A percentile compares a stretch with the other conserved stretches of the same genome.
Evolutionary conservation across 116 monocot genomes (phyloP).

Genomic region (Iris pallida): DNA sequence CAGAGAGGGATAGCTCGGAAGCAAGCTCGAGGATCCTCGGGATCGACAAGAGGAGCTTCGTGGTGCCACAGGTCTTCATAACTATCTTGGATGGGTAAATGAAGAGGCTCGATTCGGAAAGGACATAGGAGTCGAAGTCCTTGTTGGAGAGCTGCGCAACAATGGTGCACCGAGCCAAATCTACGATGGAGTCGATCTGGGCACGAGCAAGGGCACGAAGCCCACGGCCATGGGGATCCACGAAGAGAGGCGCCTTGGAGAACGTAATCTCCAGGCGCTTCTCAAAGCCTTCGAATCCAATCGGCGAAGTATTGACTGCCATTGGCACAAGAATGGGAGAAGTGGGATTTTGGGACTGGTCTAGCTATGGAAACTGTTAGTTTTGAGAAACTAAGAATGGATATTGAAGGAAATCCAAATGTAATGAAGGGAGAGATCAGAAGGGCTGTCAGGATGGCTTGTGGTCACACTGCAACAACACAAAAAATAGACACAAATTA

Average conservation of each 20-base stretch:
- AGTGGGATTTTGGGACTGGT: not conserved
- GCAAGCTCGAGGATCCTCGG: slow-evolving; percentile 56
- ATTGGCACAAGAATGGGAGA: slow-evolving; percentile 8
- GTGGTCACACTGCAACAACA: slow-evolving; percentile 74
- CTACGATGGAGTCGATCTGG: slow-evolving; percentile 63
- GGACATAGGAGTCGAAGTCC: slow-evolving; percentile 71
- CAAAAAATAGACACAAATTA: slow-evolving; percentile 3
- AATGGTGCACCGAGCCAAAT: slow-evolving; percentile 60
- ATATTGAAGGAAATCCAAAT: slow-evolving; percentile 25
- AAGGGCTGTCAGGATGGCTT: slow-evolving; percentile 78
- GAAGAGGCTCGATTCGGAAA: slow-evolving; percentile 31
- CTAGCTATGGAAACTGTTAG: not conserved
- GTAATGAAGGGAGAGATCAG: slow-evolving; percentile 7
- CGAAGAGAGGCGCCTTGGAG: slow-evolving; percentile 28
- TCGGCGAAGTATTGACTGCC: slow-evolving; percentile 23
- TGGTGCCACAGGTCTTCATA: slow-evolving; percentile 79
- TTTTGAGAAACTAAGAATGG: slow-evolving; percentile 9
- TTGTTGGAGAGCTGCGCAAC: slow-evolving; percentile 61
- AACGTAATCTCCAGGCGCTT: slow-evolving; percentile 80
- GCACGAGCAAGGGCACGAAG: slow-evolving; percentile 51
- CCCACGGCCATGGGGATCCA: slow-evolving; percentile 33
- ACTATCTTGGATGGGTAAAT: slow-evolving; percentile 59
- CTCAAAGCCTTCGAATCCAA: slow-evolving; percentile 81
- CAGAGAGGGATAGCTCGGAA: slow-evolving; percentile 34
- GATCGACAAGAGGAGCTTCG: slow-evolving; percentile 56